Base-by-base conservation (phyloP, 805 yeast species). In the Wickerhamiella siamensis region DNA sequence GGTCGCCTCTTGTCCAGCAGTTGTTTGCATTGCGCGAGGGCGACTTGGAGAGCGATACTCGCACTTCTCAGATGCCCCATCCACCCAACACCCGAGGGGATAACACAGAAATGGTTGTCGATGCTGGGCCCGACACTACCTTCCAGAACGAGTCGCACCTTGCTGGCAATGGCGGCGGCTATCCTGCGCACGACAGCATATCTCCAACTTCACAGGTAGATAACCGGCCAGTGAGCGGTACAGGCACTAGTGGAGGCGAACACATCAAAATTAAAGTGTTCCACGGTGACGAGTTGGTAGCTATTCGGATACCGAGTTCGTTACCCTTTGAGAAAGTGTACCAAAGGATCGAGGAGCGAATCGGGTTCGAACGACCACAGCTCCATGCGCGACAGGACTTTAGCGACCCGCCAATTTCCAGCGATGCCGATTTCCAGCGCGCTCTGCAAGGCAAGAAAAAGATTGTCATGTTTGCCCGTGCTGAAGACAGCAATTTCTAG, bases 21-120 rank as follows among this genome's bases (percentile, higher is more conserved):
- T 69, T 91, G 41, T 91, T 91, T 59, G 79, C 74, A 5, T 59
- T 83, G 3, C 62, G 72, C 33, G 72, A 72, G 3, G 81, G 79
- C 37, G 88, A 81, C 57, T 69, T 69, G 45, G 81, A 75, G 51
- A 53, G 62, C 26, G 53, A 52, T 22, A 51, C 50, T 31, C 56
- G 44, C 40, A 53, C 55, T 29, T 46, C 49, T 20, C 39, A 48
- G 5, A 50, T 60, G 51, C 67, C 67, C 2, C 55, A 51, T 38
- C 64, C 65, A 2, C 57, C 56, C 3, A 49, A 32, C 21, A 36
- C 42, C 17, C 42, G 31, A 16, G 35, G 40, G 38, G 24, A 38
- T 5, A 33, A 18, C 21, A 18, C 36, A 6, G 36, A 15, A 15
- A 33, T 33, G 36, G 36, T 18, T 17, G 36, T 18, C 5, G 36